Base-by-base conservation (phyloP, 2,329 filamentous ascomycete genomes). In the Arthrobotrys entomopaga region DNA sequence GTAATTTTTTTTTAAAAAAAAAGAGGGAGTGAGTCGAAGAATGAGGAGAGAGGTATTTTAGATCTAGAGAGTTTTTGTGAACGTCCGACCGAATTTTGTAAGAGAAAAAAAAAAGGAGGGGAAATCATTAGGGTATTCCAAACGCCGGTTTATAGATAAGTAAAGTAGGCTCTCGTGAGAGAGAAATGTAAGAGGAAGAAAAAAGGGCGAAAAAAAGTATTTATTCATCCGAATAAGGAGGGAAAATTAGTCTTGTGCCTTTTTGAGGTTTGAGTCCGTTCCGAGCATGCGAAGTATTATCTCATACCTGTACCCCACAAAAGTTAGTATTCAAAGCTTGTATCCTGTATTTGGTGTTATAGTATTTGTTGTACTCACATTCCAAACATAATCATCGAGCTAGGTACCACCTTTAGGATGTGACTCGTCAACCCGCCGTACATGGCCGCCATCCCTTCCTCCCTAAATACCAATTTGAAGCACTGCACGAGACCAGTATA, bases 341-440 rank as follows among this genome's bases (percentile, higher is more conserved):
- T 15, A 43, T 16, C 40, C 40, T n/a, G 40, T 43, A 43, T 43
- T 13, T 3, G 10, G 11, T 3, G 40, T 26, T 26, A 26, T 3
- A 26, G 7, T 15, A 22, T 20, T 10, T 15, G 11, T 20, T 10
- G 16, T 20, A 69, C 79, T 80, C 85, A 97, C 84, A 95, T 95
- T 82, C 92, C 93, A 81, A 97, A 97, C 91, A 96, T 97, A 81
- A 98, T 96, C 77, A 91, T 93, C 6, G 94, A 93, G 78, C 91
- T 95, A 0, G 94, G 94, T 4, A 97, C 93, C 5, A 93, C 93
- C 75, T 93, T 76, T 82, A 97, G 87, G 79, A 98, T 87, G 81
- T 98, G 94, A 53, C 94, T 93, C 13, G 93, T 96, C 79, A 98
- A 85, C 16, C 93, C 93, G 65, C 94, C 93, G 80, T 97, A 98